Evolutionary conservation across 768 basidiomycete species (phyloP).

Genomic region (Podaxis sp.): DNA sequence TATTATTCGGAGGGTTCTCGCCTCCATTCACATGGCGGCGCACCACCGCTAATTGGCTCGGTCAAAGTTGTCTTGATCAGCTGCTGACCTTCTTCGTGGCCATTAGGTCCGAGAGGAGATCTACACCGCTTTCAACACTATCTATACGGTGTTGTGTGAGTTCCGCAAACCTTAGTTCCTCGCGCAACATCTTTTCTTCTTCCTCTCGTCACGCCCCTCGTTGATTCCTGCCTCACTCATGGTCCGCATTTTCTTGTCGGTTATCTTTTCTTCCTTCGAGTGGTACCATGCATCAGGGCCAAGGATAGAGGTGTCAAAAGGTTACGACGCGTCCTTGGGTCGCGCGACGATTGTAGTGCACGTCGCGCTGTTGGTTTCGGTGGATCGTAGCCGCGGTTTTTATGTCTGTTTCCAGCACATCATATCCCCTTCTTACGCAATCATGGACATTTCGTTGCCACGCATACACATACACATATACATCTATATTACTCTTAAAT

Average conservation of each 20-base stretch:
- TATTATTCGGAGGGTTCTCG: constrained; percentile 19
- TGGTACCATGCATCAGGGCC: constrained; percentile 18
- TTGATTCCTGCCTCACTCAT: constrained; percentile 19
- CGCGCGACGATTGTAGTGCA: constrained; percentile 42
- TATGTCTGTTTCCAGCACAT: constrained; percentile 17
- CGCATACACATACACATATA: constrained; percentile 24
- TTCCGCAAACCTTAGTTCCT: constrained; percentile 77
- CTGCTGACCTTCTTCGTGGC: constrained; percentile 46
- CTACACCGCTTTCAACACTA: constrained; percentile 99
- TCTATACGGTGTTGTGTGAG: constrained; percentile 96
- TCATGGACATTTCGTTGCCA: constrained; percentile 14
- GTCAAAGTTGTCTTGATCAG: constrained; percentile 27
- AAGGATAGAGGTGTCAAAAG: constrained; percentile 24
- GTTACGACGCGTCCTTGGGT: constrained; percentile 19
- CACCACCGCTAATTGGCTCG: constrained; percentile 16
- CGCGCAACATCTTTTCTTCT: constrained; percentile 7
- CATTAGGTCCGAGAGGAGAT: constrained; percentile 96
- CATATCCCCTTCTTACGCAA: constrained; percentile 32
- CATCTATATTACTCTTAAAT: constrained; percentile 29
- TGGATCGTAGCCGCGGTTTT: not conserved
- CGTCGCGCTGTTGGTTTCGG: constrained; percentile 35
- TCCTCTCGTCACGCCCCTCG: constrained; percentile 20
- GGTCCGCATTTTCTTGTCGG: constrained; percentile 16
- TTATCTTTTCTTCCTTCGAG: constrained; percentile 14
- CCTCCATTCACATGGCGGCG: constrained; percentile 21